Percentiles rank a stretch among this genome's conserved stretches.
These are phyloP conservation scores for Ziziphus jujuba DNA, from an alignment of 306 rosid genomes.

Conservation along the genomic window DNA sequence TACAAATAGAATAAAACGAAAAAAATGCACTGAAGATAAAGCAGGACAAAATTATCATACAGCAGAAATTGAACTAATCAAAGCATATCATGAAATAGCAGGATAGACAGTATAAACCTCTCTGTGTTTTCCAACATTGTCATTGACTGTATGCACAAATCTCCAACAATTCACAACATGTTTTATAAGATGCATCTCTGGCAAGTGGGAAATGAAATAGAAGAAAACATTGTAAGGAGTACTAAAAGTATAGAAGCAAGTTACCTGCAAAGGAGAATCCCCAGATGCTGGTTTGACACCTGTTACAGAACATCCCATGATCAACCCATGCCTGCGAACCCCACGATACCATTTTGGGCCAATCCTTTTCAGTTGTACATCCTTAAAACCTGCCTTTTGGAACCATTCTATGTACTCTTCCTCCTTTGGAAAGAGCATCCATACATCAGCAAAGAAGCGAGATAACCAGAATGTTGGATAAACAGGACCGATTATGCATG, in stretches of 20 bases:
- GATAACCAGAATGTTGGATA: slow-evolving; percentile 90
- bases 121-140: no score
- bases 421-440: slow-evolving; percentile 98
- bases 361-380: slow-evolving; percentile 83
- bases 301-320: slow-evolving; percentile 96
- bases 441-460: slow-evolving; percentile 93
- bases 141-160: no score
- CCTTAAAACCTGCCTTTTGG: slow-evolving; percentile 82
- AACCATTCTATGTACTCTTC: slow-evolving; percentile 97
- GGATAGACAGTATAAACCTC: no score
- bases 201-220: not conserved
- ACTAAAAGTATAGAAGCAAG: not conserved
- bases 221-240: not conserved
- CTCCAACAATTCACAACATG: no score
- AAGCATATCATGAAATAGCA: no score
- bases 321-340: slow-evolving; percentile 88
- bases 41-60: no score
- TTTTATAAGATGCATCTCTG: slow-evolving; percentile 1
- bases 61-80: no score
- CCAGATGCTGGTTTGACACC: slow-evolving; percentile 92
- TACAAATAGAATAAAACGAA: no score
- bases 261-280: slow-evolving; percentile 92
- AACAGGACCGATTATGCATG: slow-evolving; percentile 86
- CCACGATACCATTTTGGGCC: slow-evolving; percentile 99
- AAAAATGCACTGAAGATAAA: no score